Conservation (phyloP, 2,329 filamentous ascomycete genomes). For the Colletotrichum sojae region DNA sequence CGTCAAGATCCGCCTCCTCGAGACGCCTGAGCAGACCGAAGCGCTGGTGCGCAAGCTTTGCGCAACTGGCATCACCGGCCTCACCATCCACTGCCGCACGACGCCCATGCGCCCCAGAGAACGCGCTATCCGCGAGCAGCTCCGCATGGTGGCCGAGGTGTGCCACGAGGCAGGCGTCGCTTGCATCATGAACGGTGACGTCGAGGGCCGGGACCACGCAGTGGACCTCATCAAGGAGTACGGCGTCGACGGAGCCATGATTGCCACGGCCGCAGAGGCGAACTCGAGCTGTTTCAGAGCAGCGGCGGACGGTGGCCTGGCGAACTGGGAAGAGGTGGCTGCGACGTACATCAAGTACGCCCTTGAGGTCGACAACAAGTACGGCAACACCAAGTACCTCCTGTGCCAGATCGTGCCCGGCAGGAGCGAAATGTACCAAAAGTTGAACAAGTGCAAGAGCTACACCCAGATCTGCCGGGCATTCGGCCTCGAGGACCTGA, state of each 20-base stretch:
- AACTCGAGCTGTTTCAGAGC: conserved; percentile 90
- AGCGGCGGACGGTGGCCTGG: conserved; percentile 76
- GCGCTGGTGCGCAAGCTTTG: conserved; percentile 83
- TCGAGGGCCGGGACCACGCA: conserved; percentile 81
- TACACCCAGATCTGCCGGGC: conserved; percentile 79
- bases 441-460: conserved; percentile 75
- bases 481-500: conserved; percentile 75
- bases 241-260: conserved; percentile 96
- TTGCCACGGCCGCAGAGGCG: conserved; percentile 90
- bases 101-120: conserved; percentile 95
- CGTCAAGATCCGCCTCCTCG: conserved; percentile 94
- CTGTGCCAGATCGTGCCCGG: conserved; percentile 89
- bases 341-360: conserved; percentile 80
- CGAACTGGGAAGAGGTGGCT: conserved; percentile 83
- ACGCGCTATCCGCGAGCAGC: conserved; percentile 86
- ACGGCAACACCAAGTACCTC: conserved; percentile 93
- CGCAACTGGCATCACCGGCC: conserved; percentile 88
- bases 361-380: conserved; percentile 86
- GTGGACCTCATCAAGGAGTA: conserved; percentile 80
- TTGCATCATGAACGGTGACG: conserved; percentile 96
- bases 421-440: conserved; percentile 75
- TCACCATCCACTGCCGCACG: conserved; percentile 96
- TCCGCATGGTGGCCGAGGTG: conserved; percentile 85
- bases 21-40: conserved; percentile 82
- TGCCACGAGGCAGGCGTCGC: conserved; percentile 90